Base-by-base conservation (phyloP, 257 asterid genomes). In the Gentiana dahurica region DNA sequence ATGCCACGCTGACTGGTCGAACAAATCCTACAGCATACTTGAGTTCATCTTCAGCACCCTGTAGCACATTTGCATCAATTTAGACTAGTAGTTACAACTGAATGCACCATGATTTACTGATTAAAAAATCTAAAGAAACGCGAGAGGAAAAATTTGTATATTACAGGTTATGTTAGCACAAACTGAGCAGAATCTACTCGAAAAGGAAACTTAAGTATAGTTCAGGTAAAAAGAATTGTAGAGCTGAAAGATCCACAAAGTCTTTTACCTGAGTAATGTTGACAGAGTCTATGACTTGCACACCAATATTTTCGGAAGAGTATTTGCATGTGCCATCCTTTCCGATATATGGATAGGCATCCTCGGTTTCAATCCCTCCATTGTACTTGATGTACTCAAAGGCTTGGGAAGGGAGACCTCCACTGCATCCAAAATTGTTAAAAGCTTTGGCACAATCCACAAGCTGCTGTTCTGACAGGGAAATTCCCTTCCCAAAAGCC, bases 351-450 rank as follows among this genome's bases (percentile, higher is more conserved):
- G 99, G 95, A 73, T 92, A 92, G 51, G 94, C 88, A 51, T 64
- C 73, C 77, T 92, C 98, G 2, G 94, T 88, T 33, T 83, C 94
- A 54, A 92, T 84, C 53, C 99, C 99, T 59, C 95, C 97, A 34
- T 75, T 92, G 70, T 54, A 81, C 77, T 85, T 92, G 64, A 92
- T 81, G 77, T 88, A 92, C 71, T 92, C 97, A 66, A 88, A 92
- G 65, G 99, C 97, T 77, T 92, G 99, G 44, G 99, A 92, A 52
- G 97, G 97, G 58, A 92, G 69, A 36, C 99, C 95, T 32, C 95
- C 99, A 24, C 73, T 68, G 89, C 99, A 92, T 44, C 99, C 97
- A 67, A 76, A 81, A 77, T 92, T 92, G 77, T 88, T 88, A 74
- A 92, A 92, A 46, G 76, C 79, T 65, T 89, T 94, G 43, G 99